A percentile compares a stretch with the other conserved stretches of the same genome.
These are phyloP conservation scores for Lentinula guzmanii DNA, from an alignment of 768 basidiomycete species.

Conservation along the genomic window DNA sequence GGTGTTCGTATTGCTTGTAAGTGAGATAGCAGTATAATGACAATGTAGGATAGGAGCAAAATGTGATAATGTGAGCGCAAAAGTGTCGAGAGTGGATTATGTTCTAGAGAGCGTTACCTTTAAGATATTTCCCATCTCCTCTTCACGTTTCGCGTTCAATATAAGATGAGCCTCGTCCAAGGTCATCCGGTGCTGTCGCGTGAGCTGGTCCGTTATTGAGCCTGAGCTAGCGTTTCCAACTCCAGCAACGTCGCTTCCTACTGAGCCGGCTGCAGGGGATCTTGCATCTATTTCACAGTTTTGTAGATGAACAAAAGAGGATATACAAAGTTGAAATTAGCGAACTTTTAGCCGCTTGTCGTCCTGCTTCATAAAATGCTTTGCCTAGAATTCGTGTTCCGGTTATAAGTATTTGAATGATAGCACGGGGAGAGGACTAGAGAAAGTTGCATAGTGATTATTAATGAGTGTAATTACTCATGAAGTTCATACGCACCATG, in stretches of 20 bases:
- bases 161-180: slow-evolving; percentile 93
- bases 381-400: slow-evolving; percentile 84
- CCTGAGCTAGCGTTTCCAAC: slow-evolving; percentile 68
- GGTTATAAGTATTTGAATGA: slow-evolving; percentile 75
- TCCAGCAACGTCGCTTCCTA: slow-evolving; percentile 67
- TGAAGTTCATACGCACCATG: not conserved
- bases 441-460: not conserved
- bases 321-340: not conserved
- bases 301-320: not conserved
- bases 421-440: slow-evolving; percentile 70
- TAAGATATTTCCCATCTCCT: slow-evolving; percentile 59
- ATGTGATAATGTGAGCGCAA: not conserved
- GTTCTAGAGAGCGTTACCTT: slow-evolving; percentile 44
- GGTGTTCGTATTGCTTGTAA: slow-evolving; percentile 79
- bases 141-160: slow-evolving; percentile 78
- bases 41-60: not conserved
- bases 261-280: slow-evolving; percentile 62
- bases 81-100: too few relatives aligned
- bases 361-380: slow-evolving; percentile 84
- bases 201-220: slow-evolving; percentile 76
- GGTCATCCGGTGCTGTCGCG: slow-evolving; percentile 86
- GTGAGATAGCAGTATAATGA: slow-evolving; percentile 4
- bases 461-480: not conserved
- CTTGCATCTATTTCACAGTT: slow-evolving; percentile 62
- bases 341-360: slow-evolving; percentile 88